phyloP scores from a whole-genome alignment of 73 alveolate species.

The Tetrahymena malaccensis region DNA sequence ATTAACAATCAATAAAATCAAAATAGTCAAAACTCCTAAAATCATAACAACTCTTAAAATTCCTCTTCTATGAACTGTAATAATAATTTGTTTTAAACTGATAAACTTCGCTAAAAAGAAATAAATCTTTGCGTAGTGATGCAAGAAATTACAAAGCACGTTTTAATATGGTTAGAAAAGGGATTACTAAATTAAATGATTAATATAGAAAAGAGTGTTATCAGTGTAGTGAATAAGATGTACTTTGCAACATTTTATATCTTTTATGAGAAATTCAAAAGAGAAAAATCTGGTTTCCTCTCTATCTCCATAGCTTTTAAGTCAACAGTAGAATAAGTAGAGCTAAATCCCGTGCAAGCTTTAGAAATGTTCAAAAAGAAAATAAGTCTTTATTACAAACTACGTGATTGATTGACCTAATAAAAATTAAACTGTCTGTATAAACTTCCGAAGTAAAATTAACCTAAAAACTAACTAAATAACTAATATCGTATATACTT shows the following conservation, averaged over 20 bases:
- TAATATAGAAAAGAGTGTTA: not conserved
- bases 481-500: no score
- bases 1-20: not conserved
- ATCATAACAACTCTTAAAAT: not conserved
- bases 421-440: not conserved
- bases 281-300: not conserved
- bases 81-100: not conserved
- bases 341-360: not conserved
- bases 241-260: not conserved
- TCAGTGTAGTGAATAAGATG: not conserved
- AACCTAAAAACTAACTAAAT: not conserved
- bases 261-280: not conserved
- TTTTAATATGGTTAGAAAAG: not conserved
- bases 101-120: not conserved
- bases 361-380: not conserved
- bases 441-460: not conserved
- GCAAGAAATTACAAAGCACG: not conserved
- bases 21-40: not conserved
- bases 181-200: not conserved
- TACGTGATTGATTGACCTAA: not conserved
- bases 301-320: not conserved
- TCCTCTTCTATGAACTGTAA: not conserved
- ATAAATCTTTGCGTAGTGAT: not conserved
- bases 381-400: not conserved
- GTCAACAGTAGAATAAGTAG: not conserved